Evolutionary conservation across 495 filamentous ascomycete species (phyloP).

Genomic region (Tirmania nivea): DNA sequence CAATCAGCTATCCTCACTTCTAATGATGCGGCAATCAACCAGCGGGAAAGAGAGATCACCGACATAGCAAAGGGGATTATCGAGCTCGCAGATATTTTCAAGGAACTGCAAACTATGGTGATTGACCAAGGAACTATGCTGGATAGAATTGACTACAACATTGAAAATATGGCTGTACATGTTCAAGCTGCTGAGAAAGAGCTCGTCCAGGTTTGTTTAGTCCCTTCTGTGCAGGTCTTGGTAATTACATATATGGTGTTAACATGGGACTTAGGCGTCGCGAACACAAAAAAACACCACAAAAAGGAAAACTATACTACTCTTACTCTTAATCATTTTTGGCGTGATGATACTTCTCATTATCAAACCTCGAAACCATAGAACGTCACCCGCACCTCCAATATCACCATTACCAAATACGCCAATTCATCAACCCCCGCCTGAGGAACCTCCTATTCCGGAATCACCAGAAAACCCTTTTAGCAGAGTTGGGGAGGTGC

Average conservation of each 20-base stretch:
- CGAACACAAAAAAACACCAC: constrained; percentile 75
- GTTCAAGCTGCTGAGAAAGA: constrained; percentile 86
- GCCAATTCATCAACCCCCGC: background rate
- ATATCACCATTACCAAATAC: background rate
- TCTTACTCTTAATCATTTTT: constrained; percentile 61
- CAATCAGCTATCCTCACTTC: constrained; percentile 40
- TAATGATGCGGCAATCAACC: constrained; percentile 68
- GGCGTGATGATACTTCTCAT: constrained; percentile 70
- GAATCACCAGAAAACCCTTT: background rate
- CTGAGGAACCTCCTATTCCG: background rate
- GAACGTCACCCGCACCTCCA: background rate
- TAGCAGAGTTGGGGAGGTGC: background rate
- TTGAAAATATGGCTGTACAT: constrained; percentile 73
- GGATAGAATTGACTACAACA: constrained; percentile 94
- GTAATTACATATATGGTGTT: background rate
- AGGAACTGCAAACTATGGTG: constrained; percentile 85
- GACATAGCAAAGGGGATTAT: constrained; percentile 96
- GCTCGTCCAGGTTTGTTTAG: constrained; percentile 45
- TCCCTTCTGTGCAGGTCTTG: background rate
- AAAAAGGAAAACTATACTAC: constrained; percentile 74
- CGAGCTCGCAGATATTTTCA: constrained; percentile 86
- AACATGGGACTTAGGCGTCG: constrained; percentile 30
- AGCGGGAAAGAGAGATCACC: constrained; percentile 91
- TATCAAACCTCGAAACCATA: constrained; percentile 35
- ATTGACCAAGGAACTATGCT: constrained; percentile 98